phyloP scores from a whole-genome alignment of 768 basidiomycete genomes.

The Leccinum ochraceum region DNA sequence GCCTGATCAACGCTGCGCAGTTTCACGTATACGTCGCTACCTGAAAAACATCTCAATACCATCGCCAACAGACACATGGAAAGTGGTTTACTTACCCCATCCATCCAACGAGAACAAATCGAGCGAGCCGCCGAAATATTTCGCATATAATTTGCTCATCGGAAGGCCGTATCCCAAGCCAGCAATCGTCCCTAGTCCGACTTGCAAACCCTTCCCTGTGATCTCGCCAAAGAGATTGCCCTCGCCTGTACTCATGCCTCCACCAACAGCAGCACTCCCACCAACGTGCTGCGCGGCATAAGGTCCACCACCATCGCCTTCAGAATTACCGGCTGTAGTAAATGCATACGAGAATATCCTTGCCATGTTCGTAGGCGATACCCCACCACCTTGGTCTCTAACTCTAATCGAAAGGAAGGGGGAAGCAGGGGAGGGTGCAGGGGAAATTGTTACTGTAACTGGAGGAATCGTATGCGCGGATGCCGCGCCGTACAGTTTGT shows the following conservation, averaged over 20 bases:
- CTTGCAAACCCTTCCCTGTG: conserved; percentile 72
- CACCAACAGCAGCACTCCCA: conserved; percentile 63
- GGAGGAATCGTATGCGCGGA: conserved; percentile 50
- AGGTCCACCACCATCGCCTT: conserved; percentile 59
- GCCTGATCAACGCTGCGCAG: conserved; percentile 53
- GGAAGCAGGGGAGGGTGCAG: conserved; percentile 41
- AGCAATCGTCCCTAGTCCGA: conserved; percentile 86
- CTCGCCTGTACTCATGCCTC: conserved; percentile 40
- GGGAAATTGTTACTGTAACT: conserved; percentile 70
- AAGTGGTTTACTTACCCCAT: conserved; percentile 56
- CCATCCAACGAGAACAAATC: conserved; percentile 82
- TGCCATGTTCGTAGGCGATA: conserved; percentile 69
- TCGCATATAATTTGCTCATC: conserved; percentile 75
- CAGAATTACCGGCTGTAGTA: conserved; percentile 70
- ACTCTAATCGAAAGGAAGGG: conserved; percentile 74
- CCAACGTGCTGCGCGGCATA: conserved; percentile 81
- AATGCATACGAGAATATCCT: conserved; percentile 92
- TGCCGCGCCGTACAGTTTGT: conserved; percentile 40
- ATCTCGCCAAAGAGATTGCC: conserved; percentile 75
- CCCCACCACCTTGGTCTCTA: conserved; percentile 86
- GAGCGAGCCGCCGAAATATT: conserved; percentile 86
- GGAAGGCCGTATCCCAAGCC: conserved; percentile 87
- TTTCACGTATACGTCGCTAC: conserved; percentile 56
- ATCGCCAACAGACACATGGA: not conserved
- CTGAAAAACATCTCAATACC: conserved; percentile 22